A percentile compares a stretch with the other conserved stretches of the same genome.
Conservation (phyloP, 73 alveolate genomes). For the Paramecium pentaurelia region DNA sequence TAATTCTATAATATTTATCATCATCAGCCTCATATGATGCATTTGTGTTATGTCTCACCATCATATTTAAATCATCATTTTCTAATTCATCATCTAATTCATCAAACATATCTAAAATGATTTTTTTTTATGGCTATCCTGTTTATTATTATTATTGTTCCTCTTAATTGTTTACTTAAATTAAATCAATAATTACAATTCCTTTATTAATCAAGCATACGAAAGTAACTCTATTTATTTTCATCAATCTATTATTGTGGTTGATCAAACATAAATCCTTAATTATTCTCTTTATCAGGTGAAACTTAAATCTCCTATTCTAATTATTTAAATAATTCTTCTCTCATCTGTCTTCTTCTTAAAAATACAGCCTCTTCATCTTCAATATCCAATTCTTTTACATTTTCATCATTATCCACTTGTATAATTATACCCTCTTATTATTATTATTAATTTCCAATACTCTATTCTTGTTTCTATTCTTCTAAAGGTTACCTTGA, state of each 20-base stretch:
- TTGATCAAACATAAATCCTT: not conserved
- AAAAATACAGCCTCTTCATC: not conserved
- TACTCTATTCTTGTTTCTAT: not conserved
- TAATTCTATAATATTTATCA: not conserved
- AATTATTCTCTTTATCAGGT: not conserved
- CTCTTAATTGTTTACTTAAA: not conserved
- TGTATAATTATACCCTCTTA: not conserved
- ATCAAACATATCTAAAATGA: not conserved
- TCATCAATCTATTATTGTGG: constrained; percentile 22
- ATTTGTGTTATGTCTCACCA: not conserved
- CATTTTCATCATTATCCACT: not conserved
- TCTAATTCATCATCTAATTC: constrained; percentile 7
- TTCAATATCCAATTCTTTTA: not conserved
- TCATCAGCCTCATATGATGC: not conserved
- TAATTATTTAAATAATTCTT: not conserved
- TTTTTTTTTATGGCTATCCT: not conserved
- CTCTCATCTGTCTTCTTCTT: not conserved
- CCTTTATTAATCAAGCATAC: constrained; percentile 1
- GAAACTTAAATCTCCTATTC: not conserved
- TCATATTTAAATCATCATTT: not conserved
- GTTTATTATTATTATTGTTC: not conserved
- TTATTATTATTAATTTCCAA: not conserved
- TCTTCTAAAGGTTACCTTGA: not conserved
- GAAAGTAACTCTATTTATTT: constrained; percentile 9
- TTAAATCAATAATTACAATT: not conserved